Evolutionary conservation across 2,329 filamentous ascomycete genomes (phyloP), one percentile per base, ranked within the genome.

Genomic region (Fusarium illudens): DNA sequence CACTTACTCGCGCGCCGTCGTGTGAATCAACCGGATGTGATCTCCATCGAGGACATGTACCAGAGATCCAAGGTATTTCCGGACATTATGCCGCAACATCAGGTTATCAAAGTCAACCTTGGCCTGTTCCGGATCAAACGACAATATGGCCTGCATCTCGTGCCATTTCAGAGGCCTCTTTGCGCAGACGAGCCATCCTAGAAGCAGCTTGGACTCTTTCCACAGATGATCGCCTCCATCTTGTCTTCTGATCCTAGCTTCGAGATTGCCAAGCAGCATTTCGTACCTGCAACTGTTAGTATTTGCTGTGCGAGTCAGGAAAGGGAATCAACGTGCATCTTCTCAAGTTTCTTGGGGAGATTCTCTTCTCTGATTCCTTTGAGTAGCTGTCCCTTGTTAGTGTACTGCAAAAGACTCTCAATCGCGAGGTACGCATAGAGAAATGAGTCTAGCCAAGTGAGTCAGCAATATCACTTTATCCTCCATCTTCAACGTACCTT

Each of bases 131-230:
- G 53, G 68, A 4, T 52, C 55, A 2, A 68, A 80, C 73, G 3
- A 78, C 72, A 9, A 79, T 65, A 8, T 75, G 6, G 77, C 77
- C 44, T 82, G 75, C 7, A 84, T 75, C 58, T 83, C 81, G 53
- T 81, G 74, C 76, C 76, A 78, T 55, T 78, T 78, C 0, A 84
- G 70, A 0, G 80, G 74, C 0, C 82, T 74, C 48, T 77, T 79
- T 2, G 80, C 78, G 53, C 79, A 79, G 5, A 76, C 75, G 12
- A 83, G 71, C 79, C 79, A 83, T 3, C 77, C 75, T 3, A 84
- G 71, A 15, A 84, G 71, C 13, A 63, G 70, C 58, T 72, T 72
- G 0, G 76, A 73, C 36, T 70, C 56, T 0, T 57, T 15, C 60
- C 60, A 66, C 30, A 20, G 19, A 9, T 17, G 19, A 29, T 2